Conservation (phyloP, 169 alveolate genomes). For the Cystoisospora suis region DNA sequence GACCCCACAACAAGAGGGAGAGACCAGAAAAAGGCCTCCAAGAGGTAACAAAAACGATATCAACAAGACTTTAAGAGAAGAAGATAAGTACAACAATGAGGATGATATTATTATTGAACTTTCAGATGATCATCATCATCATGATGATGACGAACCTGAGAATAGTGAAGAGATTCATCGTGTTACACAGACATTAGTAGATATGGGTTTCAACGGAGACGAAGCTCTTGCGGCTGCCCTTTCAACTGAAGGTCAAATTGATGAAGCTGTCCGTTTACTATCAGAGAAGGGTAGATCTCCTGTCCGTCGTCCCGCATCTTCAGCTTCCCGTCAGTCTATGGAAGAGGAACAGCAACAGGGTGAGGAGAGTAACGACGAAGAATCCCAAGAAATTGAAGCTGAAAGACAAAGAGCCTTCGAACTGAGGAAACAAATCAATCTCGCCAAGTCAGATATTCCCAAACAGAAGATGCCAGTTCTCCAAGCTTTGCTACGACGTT, state of each 20-base stretch:
- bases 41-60: neutral
- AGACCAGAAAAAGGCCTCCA: too few species aligned
- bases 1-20: too few species aligned
- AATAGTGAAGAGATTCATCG: neutral
- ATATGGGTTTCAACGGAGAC: constrained; percentile 12
- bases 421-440: neutral
- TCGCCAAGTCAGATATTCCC: constrained; percentile 25
- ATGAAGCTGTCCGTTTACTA: neutral
- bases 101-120: neutral
- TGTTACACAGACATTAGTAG: neutral
- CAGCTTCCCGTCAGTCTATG: neutral
- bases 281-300: neutral
- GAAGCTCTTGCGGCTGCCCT: constrained; percentile 18
- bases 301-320: neutral
- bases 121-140: neutral
- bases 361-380: neutral
- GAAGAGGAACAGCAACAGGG: neutral
- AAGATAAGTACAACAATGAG: neutral
- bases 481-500: constrained; percentile 26
- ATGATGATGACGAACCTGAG: neutral
- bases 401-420: constrained; percentile 32
- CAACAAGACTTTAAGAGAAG: neutral
- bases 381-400: neutral
- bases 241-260: neutral
- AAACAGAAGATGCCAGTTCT: constrained; percentile 48